Conservation (phyloP, 169 alveolate genomes). For the Plasmodium blacklocki region DNA sequence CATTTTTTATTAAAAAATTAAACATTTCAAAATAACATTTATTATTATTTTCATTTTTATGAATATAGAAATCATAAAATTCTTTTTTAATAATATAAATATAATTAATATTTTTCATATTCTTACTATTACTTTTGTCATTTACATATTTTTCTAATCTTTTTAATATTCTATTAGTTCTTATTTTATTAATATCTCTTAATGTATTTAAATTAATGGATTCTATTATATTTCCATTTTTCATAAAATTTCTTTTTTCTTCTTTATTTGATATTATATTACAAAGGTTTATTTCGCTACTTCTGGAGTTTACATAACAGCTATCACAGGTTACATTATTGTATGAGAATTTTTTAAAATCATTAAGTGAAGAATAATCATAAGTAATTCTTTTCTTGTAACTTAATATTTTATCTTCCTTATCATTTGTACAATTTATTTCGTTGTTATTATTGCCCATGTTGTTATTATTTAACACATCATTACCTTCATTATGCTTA, state of each 20-base stretch:
- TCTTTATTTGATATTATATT: background rate
- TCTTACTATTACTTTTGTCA: conserved; percentile 24
- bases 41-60: conserved; percentile 13
- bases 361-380: conserved; percentile 2
- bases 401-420: background rate
- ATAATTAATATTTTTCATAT: conserved; percentile 33
- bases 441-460: no score
- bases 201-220: background rate
- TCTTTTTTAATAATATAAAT: conserved; percentile 56
- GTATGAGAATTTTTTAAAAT: background rate
- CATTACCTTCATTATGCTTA: no score
- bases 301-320: background rate
- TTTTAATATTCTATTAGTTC: conserved; percentile 27
- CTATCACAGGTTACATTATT: background rate
- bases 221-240: background rate
- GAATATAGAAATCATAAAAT: conserved; percentile 38
- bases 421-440: no score
- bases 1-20: conserved; percentile 57
- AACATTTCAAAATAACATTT: conserved; percentile 44
- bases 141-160: conserved; percentile 33
- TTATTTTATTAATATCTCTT: conserved; percentile 12
- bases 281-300: background rate
- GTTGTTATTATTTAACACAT: no score
- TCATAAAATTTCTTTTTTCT: background rate
- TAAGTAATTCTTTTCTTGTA: conserved; percentile 3